Conservation (phyloP, 176 grass and related monocot species). For the Avena atlantica region DNA sequence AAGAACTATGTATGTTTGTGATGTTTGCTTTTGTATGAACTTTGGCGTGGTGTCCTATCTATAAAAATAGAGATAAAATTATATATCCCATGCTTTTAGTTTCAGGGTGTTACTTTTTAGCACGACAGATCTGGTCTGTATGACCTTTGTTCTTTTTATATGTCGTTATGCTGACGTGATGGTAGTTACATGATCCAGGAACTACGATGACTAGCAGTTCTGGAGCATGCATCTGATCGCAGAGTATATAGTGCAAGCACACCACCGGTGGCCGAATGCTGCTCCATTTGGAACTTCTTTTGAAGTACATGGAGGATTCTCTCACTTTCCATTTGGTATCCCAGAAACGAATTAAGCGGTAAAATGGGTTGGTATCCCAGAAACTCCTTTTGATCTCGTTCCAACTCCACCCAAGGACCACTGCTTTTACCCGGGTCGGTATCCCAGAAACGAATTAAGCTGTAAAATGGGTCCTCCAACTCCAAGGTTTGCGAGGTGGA, state of each 20-base stretch:
- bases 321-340: conserved; percentile 1
- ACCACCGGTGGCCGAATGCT: not conserved
- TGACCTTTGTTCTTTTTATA: not conserved
- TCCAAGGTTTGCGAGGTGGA: too few relatives aligned
- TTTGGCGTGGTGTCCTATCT: not conserved
- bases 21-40: too few relatives aligned
- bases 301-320: too few relatives aligned
- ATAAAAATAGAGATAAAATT: not conserved
- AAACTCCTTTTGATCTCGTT: too few relatives aligned
- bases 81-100: not conserved
- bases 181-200: not conserved
- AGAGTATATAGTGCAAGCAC: not conserved
- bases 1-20: not conserved
- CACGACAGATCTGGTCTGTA: not conserved
- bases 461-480: too few relatives aligned
- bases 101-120: not conserved
- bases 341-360: not conserved
- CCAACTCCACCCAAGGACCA: too few relatives aligned
- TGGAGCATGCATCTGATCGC: not conserved
- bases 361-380: not conserved
- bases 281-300: conserved; percentile 9
- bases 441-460: too few relatives aligned
- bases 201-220: conserved; percentile 16
- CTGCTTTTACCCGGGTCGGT: too few relatives aligned
- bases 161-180: not conserved